A percentile compares a stretch with the other conserved stretches of the same genome.
Evolutionary conservation across 768 basidiomycete genomes (phyloP).

Genomic region (Dictyophora rubrovolvata): DNA sequence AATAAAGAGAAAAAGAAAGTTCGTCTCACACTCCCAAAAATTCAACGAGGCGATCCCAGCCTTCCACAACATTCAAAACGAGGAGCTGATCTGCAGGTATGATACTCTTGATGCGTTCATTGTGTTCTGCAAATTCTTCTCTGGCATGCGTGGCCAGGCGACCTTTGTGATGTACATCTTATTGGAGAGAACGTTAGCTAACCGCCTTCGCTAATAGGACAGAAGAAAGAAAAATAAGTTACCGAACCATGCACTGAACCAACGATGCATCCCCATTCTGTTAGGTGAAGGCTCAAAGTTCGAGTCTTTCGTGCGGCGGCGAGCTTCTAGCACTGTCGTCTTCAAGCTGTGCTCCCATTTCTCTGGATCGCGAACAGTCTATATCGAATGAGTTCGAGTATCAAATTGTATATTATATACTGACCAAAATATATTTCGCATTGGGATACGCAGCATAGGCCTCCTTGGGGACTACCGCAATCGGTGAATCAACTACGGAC

Average conservation of each 20-base stretch:
- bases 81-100: conserved; percentile 1
- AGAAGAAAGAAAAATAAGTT: neutral
- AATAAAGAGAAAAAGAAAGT: neutral
- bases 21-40: conserved; percentile 1
- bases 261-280: neutral
- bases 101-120: neutral
- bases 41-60: neutral
- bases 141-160: neutral
- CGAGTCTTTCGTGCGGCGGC: neutral
- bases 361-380: conserved; percentile 1
- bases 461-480: neutral
- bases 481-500: neutral
- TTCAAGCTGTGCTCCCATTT: conserved; percentile 1
- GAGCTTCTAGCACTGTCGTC: neutral
- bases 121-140: neutral
- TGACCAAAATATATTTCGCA: conserved; percentile 2
- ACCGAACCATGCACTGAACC: neutral
- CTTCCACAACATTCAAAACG: neutral
- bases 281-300: neutral
- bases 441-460: conserved; percentile 2
- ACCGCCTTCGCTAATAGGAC: neutral
- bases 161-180: neutral
- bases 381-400: neutral
- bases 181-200: neutral
- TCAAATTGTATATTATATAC: neutral